phyloP scores from a whole-genome alignment of 495 filamentous ascomycete species.

The Penicillium antarcticum region DNA sequence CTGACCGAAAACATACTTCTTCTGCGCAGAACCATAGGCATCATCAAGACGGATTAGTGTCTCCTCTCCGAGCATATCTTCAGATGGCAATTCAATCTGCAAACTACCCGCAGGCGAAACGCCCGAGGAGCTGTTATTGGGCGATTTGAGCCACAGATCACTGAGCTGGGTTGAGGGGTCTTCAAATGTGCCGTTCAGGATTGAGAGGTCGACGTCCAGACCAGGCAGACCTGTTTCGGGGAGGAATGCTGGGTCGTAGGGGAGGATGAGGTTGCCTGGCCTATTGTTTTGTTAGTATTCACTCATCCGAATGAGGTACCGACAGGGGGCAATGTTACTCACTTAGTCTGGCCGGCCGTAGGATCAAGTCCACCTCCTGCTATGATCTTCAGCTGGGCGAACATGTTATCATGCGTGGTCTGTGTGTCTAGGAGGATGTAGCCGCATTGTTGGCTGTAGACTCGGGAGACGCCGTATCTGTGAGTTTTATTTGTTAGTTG shows the following conservation, averaged over 20 bases:
- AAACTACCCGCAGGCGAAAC: conserved; percentile 24
- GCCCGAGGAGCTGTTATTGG: conserved; percentile 26
- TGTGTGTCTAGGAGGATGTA: conserved; percentile 82
- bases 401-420: conserved; percentile 70
- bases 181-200: neutral
- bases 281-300: conserved; percentile 43
- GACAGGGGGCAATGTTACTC: too few species aligned
- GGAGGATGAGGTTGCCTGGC: conserved; percentile 72
- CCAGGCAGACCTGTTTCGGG: conserved; percentile 60
- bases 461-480: conserved; percentile 77
- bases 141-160: conserved; percentile 25
- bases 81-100: conserved; percentile 31
- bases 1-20: conserved; percentile 13
- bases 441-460: conserved; percentile 80
- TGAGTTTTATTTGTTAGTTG: neutral
- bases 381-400: conserved; percentile 55
- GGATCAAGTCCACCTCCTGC: conserved; percentile 61
- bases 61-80: conserved; percentile 21
- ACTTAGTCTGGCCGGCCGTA: conserved; percentile 72
- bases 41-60: conserved; percentile 21
- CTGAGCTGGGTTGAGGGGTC: conserved; percentile 14
- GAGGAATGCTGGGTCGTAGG: conserved; percentile 84
- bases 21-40: conserved; percentile 20
- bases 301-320: too few species aligned
- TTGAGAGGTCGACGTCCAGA: conserved; percentile 54